Evolutionary conservation across 164 flowering plant genomes (phyloP).

Genomic region (Berberis vulgaris): DNA sequence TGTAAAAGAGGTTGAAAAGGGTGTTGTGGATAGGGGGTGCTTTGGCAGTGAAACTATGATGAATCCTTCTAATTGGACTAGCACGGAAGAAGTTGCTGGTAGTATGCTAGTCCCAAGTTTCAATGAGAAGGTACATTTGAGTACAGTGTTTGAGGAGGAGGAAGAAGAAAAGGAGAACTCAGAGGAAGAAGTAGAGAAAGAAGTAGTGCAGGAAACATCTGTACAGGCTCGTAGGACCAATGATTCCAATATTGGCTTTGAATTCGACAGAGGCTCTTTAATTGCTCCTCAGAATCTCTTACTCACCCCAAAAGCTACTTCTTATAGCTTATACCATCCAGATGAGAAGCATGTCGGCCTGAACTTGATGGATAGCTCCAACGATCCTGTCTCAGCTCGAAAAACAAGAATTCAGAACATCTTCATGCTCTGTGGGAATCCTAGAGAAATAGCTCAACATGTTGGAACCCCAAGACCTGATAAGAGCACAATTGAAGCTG

Average conservation of each 20-base stretch:
- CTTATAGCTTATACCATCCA: neutral
- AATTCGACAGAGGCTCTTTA: constrained; percentile 8
- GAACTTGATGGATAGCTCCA: constrained; percentile 9
- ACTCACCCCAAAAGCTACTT: neutral
- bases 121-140: constrained; percentile 42
- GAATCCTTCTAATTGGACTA: constrained; percentile 1
- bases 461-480: constrained; percentile 21
- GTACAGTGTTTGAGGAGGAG: constrained; percentile 90
- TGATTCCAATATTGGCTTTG: neutral
- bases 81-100: constrained; percentile 14
- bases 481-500: constrained; percentile 21
- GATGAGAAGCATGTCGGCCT: neutral
- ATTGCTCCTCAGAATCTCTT: constrained; percentile 13
- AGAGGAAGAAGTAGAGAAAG: constrained; percentile 72
- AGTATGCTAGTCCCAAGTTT: constrained; percentile 19
- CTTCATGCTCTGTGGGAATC: constrained; percentile 83
- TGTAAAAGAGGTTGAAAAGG: constrained; percentile 22
- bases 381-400: constrained; percentile 47
- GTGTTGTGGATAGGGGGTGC: constrained; percentile 2
- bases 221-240: constrained; percentile 19
- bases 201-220: constrained; percentile 57
- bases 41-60: neutral
- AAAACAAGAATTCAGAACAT: constrained; percentile 69
- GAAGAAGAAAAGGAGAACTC: constrained; percentile 40
- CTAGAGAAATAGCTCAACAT: constrained; percentile 69